Conservation (phyloP, 345 rosid genomes). For the Populus pruinosa region DNA sequence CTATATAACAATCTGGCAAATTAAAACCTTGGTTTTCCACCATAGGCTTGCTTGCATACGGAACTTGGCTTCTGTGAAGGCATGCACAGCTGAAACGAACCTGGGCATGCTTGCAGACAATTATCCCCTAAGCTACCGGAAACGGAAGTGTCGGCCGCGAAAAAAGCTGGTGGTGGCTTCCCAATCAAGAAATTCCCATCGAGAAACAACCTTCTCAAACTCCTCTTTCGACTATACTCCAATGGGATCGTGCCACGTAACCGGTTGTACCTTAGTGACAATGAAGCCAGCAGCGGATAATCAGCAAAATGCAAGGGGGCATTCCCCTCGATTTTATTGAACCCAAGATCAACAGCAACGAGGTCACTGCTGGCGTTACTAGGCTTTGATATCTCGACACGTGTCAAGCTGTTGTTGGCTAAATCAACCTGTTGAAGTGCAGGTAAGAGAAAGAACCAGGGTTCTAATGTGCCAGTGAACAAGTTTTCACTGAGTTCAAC, state of each 20-base stretch:
- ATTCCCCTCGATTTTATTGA: constrained; percentile 56
- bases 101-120: constrained; percentile 75
- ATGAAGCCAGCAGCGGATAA: constrained; percentile 55
- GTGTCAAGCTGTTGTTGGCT: constrained; percentile 64
- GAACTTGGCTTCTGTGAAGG: constrained; percentile 73
- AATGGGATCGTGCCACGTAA: constrained; percentile 69
- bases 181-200: constrained; percentile 86
- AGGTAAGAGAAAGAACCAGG: constrained; percentile 74
- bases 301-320: constrained; percentile 51
- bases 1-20: neutral
- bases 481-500: constrained; percentile 82
- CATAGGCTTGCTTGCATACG: constrained; percentile 72
- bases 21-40: constrained; percentile 62
- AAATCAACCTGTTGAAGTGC: constrained; percentile 73
- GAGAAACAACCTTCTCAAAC: constrained; percentile 57
- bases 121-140: constrained; percentile 87
- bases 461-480: constrained; percentile 53
- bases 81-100: constrained; percentile 63
- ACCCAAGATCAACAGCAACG: constrained; percentile 80
- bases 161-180: constrained; percentile 60
- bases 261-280: constrained; percentile 66
- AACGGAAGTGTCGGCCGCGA: constrained; percentile 33
- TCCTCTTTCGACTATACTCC: constrained; percentile 50
- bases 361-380: constrained; percentile 36
- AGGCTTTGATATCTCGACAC: constrained; percentile 48